A percentile compares a stretch with the other conserved stretches of the same genome.
These are phyloP conservation scores for Geotrichum candidum DNA, from an alignment of 1,139 yeast species.

Conservation along the genomic window DNA sequence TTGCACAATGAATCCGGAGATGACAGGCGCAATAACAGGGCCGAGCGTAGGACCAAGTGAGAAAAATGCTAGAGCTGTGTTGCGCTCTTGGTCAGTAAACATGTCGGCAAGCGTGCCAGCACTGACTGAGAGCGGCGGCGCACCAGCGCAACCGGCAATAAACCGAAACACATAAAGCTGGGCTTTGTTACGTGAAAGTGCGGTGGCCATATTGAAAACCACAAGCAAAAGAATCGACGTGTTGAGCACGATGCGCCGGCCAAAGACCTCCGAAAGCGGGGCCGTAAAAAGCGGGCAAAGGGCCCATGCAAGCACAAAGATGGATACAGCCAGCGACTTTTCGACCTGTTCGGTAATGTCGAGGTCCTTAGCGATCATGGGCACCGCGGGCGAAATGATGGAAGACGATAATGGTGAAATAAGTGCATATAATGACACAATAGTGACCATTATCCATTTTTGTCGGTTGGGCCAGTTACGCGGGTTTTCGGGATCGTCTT, in stretches of 20 bases:
- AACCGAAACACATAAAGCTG: constrained; percentile 55
- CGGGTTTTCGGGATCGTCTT: constrained; percentile 54
- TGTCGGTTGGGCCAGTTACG: constrained; percentile 48
- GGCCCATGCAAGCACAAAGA: constrained; percentile 61
- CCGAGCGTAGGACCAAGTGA: constrained; percentile 58
- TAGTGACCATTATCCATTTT: constrained; percentile 42
- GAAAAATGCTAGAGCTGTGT: constrained; percentile 54
- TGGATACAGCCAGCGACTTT: constrained; percentile 48
- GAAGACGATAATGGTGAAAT: constrained; percentile 57
- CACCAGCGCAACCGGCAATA: constrained; percentile 59
- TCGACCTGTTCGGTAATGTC: constrained; percentile 39
- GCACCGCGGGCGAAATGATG: constrained; percentile 53
- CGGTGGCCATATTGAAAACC: constrained; percentile 55
- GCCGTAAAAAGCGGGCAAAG: constrained; percentile 55
- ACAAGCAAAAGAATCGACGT: constrained; percentile 47
- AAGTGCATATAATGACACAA: constrained; percentile 51
- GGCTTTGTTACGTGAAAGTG: constrained; percentile 46
- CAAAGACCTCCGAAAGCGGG: constrained; percentile 56
- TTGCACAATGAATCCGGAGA: constrained; percentile 52
- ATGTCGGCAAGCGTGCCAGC: constrained; percentile 66
- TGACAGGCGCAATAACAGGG: constrained; percentile 56
- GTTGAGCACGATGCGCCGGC: constrained; percentile 49
- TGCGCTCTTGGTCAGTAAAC: constrained; percentile 48
- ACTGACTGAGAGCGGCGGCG: constrained; percentile 64
- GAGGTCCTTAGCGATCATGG: constrained; percentile 42